phyloP scores from a whole-genome alignment of 1,139 yeast species.

The Candida sp. region DNA sequence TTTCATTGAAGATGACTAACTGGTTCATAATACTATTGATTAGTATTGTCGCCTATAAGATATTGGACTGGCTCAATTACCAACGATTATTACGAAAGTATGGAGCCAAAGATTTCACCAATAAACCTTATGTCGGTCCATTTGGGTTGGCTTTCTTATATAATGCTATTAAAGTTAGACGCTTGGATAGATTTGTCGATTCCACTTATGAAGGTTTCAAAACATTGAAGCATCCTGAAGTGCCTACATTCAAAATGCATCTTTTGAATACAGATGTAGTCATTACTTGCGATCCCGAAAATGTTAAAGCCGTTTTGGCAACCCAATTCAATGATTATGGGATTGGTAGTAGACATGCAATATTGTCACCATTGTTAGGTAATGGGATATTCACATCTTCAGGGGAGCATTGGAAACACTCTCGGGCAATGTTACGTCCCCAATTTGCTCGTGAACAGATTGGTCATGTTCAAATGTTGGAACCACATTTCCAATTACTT shows the following conservation, averaged over 20 bases:
- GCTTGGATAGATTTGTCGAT: conserved; percentile 21
- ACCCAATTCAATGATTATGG: conserved; percentile 50
- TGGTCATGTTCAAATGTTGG: conserved; percentile 45
- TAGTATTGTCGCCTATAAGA: conserved; percentile 6
- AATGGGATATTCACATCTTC: conserved; percentile 58
- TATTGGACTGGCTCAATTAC: conserved; percentile 4
- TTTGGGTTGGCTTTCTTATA: conserved; percentile 19
- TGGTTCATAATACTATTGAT: not conserved
- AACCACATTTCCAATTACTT: conserved; percentile 41
- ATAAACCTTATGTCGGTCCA: conserved; percentile 11
- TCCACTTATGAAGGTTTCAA: conserved; percentile 13
- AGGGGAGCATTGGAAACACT: conserved; percentile 56
- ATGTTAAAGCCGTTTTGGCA: conserved; percentile 37
- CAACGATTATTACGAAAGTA: conserved; percentile 10
- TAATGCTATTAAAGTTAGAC: not conserved
- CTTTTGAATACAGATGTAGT: conserved; percentile 18
- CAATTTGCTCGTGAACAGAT: conserved; percentile 57
- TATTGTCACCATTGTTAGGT: conserved; percentile 45
- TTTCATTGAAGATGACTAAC: not conserved
- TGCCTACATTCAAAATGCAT: conserved; percentile 15
- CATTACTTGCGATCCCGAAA: conserved; percentile 34
- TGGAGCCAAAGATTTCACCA: conserved; percentile 16
- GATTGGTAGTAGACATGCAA: conserved; percentile 46
- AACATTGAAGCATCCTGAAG: conserved; percentile 5
- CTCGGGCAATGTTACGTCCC: conserved; percentile 56